Evolutionary conservation across 306 rosid genomes (phyloP), one percentile per base, ranked within the genome.

Genomic region (Carpinus fangiana): DNA sequence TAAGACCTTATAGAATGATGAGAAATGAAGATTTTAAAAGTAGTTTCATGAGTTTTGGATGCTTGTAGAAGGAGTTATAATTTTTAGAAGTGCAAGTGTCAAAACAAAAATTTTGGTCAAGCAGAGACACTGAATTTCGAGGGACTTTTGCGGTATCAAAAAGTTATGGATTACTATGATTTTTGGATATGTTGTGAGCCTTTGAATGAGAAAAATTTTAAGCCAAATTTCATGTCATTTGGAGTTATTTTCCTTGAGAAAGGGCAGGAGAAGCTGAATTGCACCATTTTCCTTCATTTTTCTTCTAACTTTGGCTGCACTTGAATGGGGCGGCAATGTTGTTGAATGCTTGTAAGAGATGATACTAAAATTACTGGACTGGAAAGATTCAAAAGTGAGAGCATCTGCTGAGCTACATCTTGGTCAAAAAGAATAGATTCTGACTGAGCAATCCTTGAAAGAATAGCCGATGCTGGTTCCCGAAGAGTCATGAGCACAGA

Each of bases 401-500:
- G 93, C 92, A 92, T 92, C 73, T 94, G 98, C 75, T 89, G 94
- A 71, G 94, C 89, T 20, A 89, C 89, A 57, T 88, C 91, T 62
- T 73, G 85, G 74, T 89, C 86, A 12, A 87, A 81, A 67, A 92
- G 93, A 50, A 87, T 41, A 9, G 94, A 79, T 76, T 94, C 98
- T 2, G 96, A 90, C 72, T 89, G 79, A 60, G 97, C 93, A 31
- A 94, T 87, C 83, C 86, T 85, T n/a, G 96, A 96, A 21, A 94
- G 93, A 89, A 94, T 92, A 10, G 89, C 94, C 0, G 98, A 90
- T 57, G 93, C 96, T 17, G 98, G 97, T 82, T 94, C 97, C 9
- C 98, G 84, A 61, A 94, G 91, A 47, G 92, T 89, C 97, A 92
- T 92, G 52, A 94, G 98, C 31, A 89, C 96, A 23, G 98, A 94